Conservation (phyloP, 352 stramenopile species). For the Globisporangium spiculum region DNA sequence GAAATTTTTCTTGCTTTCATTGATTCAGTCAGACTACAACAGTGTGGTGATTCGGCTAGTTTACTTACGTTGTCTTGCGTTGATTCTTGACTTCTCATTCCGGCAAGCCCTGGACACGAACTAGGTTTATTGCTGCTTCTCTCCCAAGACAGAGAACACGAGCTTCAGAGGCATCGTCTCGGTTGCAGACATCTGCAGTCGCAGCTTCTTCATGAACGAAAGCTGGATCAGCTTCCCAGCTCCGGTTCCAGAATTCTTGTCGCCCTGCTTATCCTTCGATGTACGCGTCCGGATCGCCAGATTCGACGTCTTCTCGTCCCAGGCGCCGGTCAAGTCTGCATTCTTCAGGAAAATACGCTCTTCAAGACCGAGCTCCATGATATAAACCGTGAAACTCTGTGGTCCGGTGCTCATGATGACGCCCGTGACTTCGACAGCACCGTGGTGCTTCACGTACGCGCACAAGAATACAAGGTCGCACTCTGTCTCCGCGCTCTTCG, state of each 20-base stretch:
- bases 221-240: slow-evolving; percentile 33
- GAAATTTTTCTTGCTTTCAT: too few relatives aligned
- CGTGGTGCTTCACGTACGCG: slow-evolving; percentile 66
- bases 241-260: slow-evolving; percentile 10
- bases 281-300: slow-evolving; percentile 31
- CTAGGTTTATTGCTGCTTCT: slow-evolving; percentile 7
- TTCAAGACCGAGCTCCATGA: slow-evolving; percentile 73
- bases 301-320: slow-evolving; percentile 46
- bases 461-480: slow-evolving; percentile 82
- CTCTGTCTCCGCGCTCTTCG: slow-evolving; percentile 77
- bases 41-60: too few relatives aligned
- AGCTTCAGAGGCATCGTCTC: slow-evolving; percentile 63
- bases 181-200: slow-evolving; percentile 60
- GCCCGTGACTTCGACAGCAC: slow-evolving; percentile 56
- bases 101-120: too few relatives aligned
- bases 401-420: slow-evolving; percentile 70
- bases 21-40: too few relatives aligned
- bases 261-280: slow-evolving; percentile 4
- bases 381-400: slow-evolving; percentile 78
- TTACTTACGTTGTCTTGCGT: neutral
- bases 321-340: slow-evolving; percentile 36
- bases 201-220: slow-evolving; percentile 62
- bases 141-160: slow-evolving; percentile 48
- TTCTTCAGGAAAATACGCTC: slow-evolving; percentile 58
- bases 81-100: too few relatives aligned